Evolutionary conservation across 108 stramenopile species (phyloP).

Genomic region (Schizochytrium sp.): DNA sequence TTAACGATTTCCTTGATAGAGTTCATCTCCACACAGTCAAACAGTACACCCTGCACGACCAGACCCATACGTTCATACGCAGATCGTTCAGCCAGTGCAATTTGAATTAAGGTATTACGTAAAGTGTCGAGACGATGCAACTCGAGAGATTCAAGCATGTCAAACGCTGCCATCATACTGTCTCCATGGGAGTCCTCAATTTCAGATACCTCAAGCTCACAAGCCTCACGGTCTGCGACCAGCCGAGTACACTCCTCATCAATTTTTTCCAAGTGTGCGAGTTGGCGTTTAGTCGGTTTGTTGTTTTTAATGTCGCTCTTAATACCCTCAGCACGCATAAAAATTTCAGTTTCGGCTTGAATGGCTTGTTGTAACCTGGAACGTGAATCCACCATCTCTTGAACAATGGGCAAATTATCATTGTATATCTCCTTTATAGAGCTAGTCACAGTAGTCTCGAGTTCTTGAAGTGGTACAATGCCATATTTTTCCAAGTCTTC

Average conservation of each 20-base stretch:
- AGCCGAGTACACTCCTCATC: neutral
- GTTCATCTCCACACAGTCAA: constrained; percentile 54
- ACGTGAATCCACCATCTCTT: neutral
- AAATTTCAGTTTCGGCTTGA: neutral
- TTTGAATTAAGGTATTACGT: constrained; percentile 8
- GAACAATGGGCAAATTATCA: neutral
- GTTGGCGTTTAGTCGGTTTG: constrained; percentile 34
- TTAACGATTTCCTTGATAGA: constrained; percentile 16
- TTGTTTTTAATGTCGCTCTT: constrained; percentile 10
- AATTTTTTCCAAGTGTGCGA: neutral
- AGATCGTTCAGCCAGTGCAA: constrained; percentile 1
- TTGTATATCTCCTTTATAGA: constrained; percentile 5
- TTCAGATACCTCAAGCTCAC: constrained; percentile 17
- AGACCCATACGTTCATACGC: neutral
- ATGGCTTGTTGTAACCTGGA: constrained; percentile 8
- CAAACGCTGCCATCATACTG: constrained; percentile 9
- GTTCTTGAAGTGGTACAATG: neutral
- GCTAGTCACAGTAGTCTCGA: neutral
- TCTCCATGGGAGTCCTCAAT: constrained; percentile 7
- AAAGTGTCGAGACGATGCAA: constrained; percentile 41
- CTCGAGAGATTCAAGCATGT: constrained; percentile 28
- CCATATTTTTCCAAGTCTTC: neutral
- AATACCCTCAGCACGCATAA: neutral
- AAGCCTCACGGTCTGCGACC: neutral
- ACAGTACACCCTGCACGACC: neutral